These are phyloP conservation scores for Gleditsia sinensis DNA, from an alignment of 306 rosid species.

Conservation along the genomic window DNA sequence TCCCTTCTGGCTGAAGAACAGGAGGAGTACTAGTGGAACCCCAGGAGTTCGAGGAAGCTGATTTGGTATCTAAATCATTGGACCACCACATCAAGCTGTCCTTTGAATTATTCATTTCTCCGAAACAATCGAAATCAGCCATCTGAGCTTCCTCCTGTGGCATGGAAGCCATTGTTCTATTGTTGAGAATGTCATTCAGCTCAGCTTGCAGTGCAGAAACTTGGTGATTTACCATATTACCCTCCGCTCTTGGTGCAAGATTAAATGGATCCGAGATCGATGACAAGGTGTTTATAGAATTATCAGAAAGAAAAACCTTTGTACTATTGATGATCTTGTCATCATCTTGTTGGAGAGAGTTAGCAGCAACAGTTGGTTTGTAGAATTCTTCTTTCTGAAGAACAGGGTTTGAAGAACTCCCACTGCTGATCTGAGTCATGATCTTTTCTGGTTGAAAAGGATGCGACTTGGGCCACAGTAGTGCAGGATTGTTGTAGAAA, in stretches of 20 bases:
- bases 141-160: constrained; percentile 45
- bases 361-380: constrained; percentile 28
- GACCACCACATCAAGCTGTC: constrained; percentile 80
- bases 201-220: constrained; percentile 58
- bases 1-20: constrained; percentile 59
- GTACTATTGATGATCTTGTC: constrained; percentile 30
- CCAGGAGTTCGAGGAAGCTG: constrained; percentile 76
- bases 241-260: background rate
- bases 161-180: constrained; percentile 42
- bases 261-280: constrained; percentile 25
- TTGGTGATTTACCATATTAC: constrained; percentile 40
- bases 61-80: constrained; percentile 60
- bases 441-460: constrained; percentile 79
- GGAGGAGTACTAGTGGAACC: constrained; percentile 57
- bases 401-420: too few species aligned
- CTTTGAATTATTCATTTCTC: constrained; percentile 60
- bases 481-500: constrained; percentile 62
- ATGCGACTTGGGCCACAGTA: constrained; percentile 84
- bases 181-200: constrained; percentile 56
- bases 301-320: constrained; percentile 41
- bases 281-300: constrained; percentile 30
- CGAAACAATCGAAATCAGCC: constrained; percentile 68
- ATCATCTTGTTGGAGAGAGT: constrained; percentile 31
- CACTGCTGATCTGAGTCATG: too few species aligned
- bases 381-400: too few species aligned